Evolutionary conservation across 805 yeast species (phyloP), one percentile per base, ranked within the genome.

Genomic region (Torulaspora gathmanii): DNA sequence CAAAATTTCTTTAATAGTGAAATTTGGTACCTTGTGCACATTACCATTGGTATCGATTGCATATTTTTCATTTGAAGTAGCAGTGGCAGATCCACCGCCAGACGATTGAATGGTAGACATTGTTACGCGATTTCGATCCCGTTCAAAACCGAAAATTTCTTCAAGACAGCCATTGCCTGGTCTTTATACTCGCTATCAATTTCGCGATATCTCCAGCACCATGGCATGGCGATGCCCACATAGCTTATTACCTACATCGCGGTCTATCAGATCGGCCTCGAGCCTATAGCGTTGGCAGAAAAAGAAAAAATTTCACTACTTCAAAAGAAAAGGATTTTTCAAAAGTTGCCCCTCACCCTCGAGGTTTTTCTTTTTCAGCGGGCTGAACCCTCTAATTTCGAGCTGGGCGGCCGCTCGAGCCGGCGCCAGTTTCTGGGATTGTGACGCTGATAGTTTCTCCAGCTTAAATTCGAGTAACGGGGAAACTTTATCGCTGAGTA

Each of bases 11-110:
- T 84, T 84, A 65, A 86, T 84, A 52, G 88, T 68, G 69, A 67
- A 83, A 60, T 82, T 86, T 17, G 95, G 95, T 6, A 77, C 91
- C 45, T 74, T 75, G 64, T 83, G 86, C 50, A 72, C 78, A 50
- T 81, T 73, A 17, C 93, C 93, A 53, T 67, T 62, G 19, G 86
- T 78, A 59, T 80, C 83, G 41, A 73, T 62, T 17, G 83, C 79
- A 36, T 71, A 68, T 41, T 55, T 55, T 31, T 45, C 36, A 16
- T 31, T 41, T 12, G 51, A 28, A 4, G 53, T 51, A 30, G 49
- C 46, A 16, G 54, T 44, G 30, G 54, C 42, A 19, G 50, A 31
- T 16, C 45, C 37, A 26, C 37, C 35, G 15, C 37, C 33, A 26
- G 42, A 22, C 25, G 25, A 25, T 28, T 37, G 40, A 15, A 26